Base-by-base conservation (phyloP, 2,329 filamentous ascomycete species). In the Botryosphaeria dothidea region DNA sequence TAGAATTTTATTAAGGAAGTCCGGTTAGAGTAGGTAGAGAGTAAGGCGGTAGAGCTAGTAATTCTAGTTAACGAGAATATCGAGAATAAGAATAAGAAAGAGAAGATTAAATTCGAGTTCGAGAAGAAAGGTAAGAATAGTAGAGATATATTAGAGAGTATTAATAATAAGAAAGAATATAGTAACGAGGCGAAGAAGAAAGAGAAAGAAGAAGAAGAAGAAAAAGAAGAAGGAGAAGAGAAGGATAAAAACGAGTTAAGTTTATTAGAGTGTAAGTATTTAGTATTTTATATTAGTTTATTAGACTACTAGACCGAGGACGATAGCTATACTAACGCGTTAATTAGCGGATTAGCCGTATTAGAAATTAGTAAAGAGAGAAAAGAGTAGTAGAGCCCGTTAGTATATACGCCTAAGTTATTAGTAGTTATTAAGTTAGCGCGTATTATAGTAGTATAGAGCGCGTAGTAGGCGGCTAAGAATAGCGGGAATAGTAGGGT, bases 371-470 rank as follows among this genome's bases (percentile, higher is more conserved):
- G 49, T 2, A 29, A 66, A 23, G 13, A 29, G 5, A 9, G 21
- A 6, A 45, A 25, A 1, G 60, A 48, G 1, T 66, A 27, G 48
- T 48, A 57, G 49, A 64, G 51, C 2, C 45, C 25, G 11, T 58
- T 48, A 23, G 4, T 21, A 29, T 67, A 64, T 38, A 63, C 58
- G 56, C 57, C 65, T 34, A 61, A 60, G 19, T 60, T 68, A 34
- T 68, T 46, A 29, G 25, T 34, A 1, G 19, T 67, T 3, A 66
- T 67, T 48, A 68, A 67, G 60, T 21, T 58, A n/a, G 67, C 66
- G 8, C n/a, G 49, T 19, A 66, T 67, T 9, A 66, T 68, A 34
- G 66, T 68, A 3, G 48, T 68, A 0, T 19, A 67, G 63, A 49
- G 67, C 31, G 66, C 46, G 31, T 25, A 23, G 65, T 25, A 49